Conservation (phyloP, 805 yeast species). For the Candida chauliodis region DNA sequence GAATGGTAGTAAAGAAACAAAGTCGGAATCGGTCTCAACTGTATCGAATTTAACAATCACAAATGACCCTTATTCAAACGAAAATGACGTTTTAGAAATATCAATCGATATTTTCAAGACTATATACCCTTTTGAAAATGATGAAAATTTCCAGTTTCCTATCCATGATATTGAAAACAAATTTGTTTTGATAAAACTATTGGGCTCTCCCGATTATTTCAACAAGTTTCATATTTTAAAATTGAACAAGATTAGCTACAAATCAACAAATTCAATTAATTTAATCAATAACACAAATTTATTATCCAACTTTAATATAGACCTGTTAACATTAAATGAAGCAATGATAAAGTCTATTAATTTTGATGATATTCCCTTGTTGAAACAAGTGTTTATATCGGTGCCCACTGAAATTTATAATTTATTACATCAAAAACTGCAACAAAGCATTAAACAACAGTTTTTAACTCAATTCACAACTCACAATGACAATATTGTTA, state of each 20-base stretch:
- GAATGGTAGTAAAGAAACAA: neutral
- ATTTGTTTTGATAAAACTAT: conserved; percentile 32
- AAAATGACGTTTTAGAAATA: conserved; percentile 26
- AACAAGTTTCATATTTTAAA: conserved; percentile 31
- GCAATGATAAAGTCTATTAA: conserved; percentile 36
- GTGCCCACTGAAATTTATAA: conserved; percentile 43
- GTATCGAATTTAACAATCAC: conserved; percentile 29
- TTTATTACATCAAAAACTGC: conserved; percentile 29
- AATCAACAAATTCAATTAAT: conserved; percentile 26
- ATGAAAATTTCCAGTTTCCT: neutral
- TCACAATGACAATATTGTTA: conserved; percentile 24
- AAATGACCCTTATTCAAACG: conserved; percentile 24
- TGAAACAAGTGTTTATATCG: conserved; percentile 44
- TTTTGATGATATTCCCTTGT: conserved; percentile 28
- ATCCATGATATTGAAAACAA: neutral
- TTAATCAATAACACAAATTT: conserved; percentile 38
- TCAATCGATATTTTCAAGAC: conserved; percentile 32
- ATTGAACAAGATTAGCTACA: conserved; percentile 27
- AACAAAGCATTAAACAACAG: conserved; percentile 30
- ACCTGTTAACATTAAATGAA: conserved; percentile 39
- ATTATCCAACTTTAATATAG: conserved; percentile 23
- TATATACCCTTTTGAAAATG: conserved; percentile 25
- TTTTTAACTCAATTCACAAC: conserved; percentile 23
- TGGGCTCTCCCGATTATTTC: conserved; percentile 39
- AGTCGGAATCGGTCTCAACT: conserved; percentile 12